A percentile compares a stretch with the other conserved stretches of the same genome.
Evolutionary conservation across 106 monocot genomes (phyloP).

Genomic region (Amphibolis antarctica): DNA sequence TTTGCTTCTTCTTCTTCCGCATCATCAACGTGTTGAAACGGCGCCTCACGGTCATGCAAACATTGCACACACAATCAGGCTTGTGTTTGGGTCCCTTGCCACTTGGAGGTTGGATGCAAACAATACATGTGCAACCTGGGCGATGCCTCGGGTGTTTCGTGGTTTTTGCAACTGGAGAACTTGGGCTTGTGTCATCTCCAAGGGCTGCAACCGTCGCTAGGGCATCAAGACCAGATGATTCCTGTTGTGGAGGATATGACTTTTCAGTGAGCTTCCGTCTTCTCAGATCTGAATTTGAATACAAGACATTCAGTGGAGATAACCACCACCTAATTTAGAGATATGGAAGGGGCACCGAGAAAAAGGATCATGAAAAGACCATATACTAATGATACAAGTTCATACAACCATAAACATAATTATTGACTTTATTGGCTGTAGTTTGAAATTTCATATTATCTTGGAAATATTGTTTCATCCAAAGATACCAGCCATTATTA

Average conservation of each 20-base stretch:
- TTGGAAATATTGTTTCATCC: no score
- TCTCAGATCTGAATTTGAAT: slow-evolving; percentile 52
- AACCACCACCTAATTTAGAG: no score
- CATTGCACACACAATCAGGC: slow-evolving; percentile 70
- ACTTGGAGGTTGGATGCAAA: slow-evolving; percentile 93
- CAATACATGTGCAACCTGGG: slow-evolving; percentile 86
- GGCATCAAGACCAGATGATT: slow-evolving; percentile 46
- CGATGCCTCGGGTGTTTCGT: slow-evolving; percentile 85
- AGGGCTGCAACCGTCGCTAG: slow-evolving; percentile 40
- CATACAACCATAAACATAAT: no score
- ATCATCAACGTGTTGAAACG: slow-evolving; percentile 90
- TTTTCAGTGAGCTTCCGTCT: slow-evolving; percentile 26
- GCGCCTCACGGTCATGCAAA: slow-evolving; percentile 78
- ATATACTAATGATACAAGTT: no score
- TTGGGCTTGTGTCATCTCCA: slow-evolving; percentile 35
- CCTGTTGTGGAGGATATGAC: slow-evolving; percentile 23
- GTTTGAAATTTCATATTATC: no score
- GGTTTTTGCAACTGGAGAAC: slow-evolving; percentile 40
- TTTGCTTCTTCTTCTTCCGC: slow-evolving; percentile 79
- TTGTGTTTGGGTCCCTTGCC: slow-evolving; percentile 92
- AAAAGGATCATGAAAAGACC: no score
- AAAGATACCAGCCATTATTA: no score
- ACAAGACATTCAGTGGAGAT: no score
- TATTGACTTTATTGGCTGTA: no score
- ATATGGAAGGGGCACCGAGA: no score